These are phyloP conservation scores for Tuber umbilicatum DNA, from an alignment of 495 filamentous ascomycete species.

Conservation along the genomic window DNA sequence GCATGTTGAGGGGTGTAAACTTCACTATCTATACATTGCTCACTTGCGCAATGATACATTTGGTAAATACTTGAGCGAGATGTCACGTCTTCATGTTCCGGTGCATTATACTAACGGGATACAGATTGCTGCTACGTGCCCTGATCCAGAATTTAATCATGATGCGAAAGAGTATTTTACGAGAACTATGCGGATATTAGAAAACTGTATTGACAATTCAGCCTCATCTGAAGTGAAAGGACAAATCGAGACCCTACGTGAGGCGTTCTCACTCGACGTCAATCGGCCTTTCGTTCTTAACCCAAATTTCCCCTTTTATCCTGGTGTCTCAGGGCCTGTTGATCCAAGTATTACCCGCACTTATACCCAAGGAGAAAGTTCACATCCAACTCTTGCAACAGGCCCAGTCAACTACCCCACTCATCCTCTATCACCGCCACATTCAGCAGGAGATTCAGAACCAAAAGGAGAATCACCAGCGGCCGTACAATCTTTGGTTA, in stretches of 20 bases:
- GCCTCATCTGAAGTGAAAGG: constrained; percentile 88
- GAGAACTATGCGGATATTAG: constrained; percentile 90
- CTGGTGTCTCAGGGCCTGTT: constrained; percentile 42
- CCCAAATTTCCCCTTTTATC: constrained; percentile 69
- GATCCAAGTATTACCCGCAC: constrained; percentile 59
- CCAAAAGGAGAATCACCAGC: constrained; percentile 73
- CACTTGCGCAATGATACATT: constrained; percentile 89
- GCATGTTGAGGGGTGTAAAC: constrained; percentile 92
- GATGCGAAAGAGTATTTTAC: constrained; percentile 89
- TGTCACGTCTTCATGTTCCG: not conserved
- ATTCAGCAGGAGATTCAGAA: constrained; percentile 68
- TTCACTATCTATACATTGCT: constrained; percentile 90
- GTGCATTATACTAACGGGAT: constrained; percentile 13
- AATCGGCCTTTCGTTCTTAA: constrained; percentile 84
- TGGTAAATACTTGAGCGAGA: constrained; percentile 55
- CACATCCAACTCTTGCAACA: constrained; percentile 48
- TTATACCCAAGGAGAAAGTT: constrained; percentile 45
- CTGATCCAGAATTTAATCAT: constrained; percentile 77
- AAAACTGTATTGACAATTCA: constrained; percentile 76
- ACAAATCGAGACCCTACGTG: constrained; percentile 80
- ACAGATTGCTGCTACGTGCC: constrained; percentile 77
- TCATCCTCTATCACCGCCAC: constrained; percentile 75
- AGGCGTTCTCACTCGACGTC: constrained; percentile 86
- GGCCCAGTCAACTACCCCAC: constrained; percentile 65
- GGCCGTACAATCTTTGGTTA: constrained; percentile 62